phyloP scores from a whole-genome alignment of 2,329 filamentous ascomycete species.

The Tolypocladium inflatum region DNA sequence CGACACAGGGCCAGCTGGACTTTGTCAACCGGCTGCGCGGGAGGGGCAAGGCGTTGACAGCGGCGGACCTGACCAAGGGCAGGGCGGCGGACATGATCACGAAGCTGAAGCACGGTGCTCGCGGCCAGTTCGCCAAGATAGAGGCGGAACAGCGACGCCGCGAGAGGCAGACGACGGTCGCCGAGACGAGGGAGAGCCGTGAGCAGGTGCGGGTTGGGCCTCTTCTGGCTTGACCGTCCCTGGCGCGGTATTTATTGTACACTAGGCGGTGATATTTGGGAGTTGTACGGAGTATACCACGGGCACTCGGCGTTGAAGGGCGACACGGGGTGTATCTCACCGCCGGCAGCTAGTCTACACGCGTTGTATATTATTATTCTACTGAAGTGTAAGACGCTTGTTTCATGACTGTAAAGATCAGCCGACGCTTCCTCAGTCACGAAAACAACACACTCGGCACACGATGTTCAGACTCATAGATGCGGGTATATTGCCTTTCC shows the following conservation, averaged over 20 bases:
- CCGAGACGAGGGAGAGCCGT: conserved; percentile 30
- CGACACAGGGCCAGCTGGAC: conserved; percentile 55
- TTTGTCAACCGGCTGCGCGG: conserved; percentile 59
- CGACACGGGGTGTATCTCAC: background rate
- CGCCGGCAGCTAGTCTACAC: background rate
- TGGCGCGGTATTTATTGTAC: background rate
- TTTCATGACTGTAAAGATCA: too few species aligned
- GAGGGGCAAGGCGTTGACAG: conserved; percentile 40
- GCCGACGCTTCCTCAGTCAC: too few species aligned
- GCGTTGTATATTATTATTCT: too few species aligned
- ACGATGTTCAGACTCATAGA: background rate
- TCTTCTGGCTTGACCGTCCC: conserved; percentile 17
- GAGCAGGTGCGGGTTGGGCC: conserved; percentile 50
- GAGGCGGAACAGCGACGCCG: conserved; percentile 42
- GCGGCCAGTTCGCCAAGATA: conserved; percentile 47
- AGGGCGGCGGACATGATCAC: conserved; percentile 86
- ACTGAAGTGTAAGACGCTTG: background rate
- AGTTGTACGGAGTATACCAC: background rate
- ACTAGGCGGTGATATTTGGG: background rate
- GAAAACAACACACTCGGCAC: background rate
- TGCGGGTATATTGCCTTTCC: background rate
- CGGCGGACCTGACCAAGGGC: conserved; percentile 61
- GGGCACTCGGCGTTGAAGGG: background rate
- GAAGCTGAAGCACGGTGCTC: conserved; percentile 76
- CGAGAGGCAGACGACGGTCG: conserved; percentile 24